These are phyloP conservation scores for Chrysoporthe austroafricana DNA, from an alignment of 2,329 filamentous ascomycete species.

Conservation along the genomic window DNA sequence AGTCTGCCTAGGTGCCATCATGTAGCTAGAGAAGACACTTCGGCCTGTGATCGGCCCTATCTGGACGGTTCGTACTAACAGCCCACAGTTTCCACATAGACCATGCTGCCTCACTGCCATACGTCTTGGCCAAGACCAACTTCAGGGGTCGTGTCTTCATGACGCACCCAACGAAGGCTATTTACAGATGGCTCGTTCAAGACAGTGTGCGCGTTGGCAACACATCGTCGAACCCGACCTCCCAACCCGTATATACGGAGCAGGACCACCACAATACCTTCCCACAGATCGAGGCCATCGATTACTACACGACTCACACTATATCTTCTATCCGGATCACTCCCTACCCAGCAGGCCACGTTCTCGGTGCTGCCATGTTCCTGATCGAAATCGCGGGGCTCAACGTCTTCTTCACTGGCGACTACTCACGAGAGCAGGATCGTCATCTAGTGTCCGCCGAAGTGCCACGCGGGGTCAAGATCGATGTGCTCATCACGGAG, in stretches of 20 bases:
- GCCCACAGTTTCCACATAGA: conserved; percentile 88
- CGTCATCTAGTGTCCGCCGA: conserved; percentile 92
- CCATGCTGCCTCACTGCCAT: conserved; percentile 97
- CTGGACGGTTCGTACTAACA: conserved; percentile 31
- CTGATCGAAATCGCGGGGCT: conserved; percentile 95
- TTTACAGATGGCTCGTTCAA: conserved; percentile 99
- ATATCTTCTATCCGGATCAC: conserved; percentile 97
- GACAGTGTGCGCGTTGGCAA: conserved; percentile 91
- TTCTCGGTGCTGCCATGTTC: conserved; percentile 98
- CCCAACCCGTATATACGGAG: conserved; percentile 89
- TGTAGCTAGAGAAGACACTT: conserved; percentile 21
- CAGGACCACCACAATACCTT: conserved; percentile 94
- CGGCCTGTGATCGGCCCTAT: background rate
- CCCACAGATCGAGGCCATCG: conserved; percentile 92
- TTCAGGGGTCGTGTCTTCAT: conserved; percentile 97
- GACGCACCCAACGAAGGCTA: conserved; percentile 98
- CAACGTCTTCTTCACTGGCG: conserved; percentile 96
- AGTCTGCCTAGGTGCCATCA: conserved; percentile 18
- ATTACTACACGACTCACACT: conserved; percentile 97
- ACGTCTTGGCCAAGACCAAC: conserved; percentile 96
- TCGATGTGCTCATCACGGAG: conserved; percentile 96
- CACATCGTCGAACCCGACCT: conserved; percentile 63
- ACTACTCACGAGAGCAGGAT: conserved; percentile 96
- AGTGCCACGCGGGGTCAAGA: conserved; percentile 84
- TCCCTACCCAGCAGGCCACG: conserved; percentile 94